Percentiles rank a stretch among this genome's conserved stretches.
Evolutionary conservation across 2,329 filamentous ascomycete species (phyloP).

Genomic region (Pseudogymnoascus sp.): DNA sequence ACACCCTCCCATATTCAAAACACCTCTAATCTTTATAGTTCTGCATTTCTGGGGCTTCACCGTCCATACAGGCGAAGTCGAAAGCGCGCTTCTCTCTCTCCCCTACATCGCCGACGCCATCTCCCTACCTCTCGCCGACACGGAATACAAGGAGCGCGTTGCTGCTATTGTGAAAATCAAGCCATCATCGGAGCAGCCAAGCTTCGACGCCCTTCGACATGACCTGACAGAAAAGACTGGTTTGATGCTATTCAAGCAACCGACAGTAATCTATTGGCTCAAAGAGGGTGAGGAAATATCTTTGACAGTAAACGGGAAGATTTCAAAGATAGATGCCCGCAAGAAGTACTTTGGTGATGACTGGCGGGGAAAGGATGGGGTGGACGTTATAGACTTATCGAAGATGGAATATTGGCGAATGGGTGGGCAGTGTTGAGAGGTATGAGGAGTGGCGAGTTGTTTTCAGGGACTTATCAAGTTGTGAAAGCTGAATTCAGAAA

Average conservation of each 20-base stretch:
- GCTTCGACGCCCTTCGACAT: slow-evolving; percentile 15
- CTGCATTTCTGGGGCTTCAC: slow-evolving; percentile 22
- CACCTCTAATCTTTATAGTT: slow-evolving; percentile 16
- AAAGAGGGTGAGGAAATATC: slow-evolving; percentile 17
- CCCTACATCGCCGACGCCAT: slow-evolving; percentile 17
- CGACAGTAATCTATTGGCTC: slow-evolving; percentile 21
- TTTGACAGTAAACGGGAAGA: slow-evolving; percentile 19
- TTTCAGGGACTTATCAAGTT: not conserved
- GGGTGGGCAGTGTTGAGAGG: slow-evolving; percentile 17
- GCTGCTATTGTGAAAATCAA: slow-evolving; percentile 18
- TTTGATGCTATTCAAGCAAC: slow-evolving; percentile 18
- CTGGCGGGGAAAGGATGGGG: slow-evolving; percentile 13
- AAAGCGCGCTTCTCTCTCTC: slow-evolving; percentile 17
- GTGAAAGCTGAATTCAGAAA: not conserved
- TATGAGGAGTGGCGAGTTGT: not conserved
- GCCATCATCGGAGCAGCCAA: slow-evolving; percentile 11
- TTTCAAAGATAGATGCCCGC: slow-evolving; percentile 17
- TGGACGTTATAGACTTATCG: slow-evolving; percentile 18
- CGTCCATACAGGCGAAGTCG: slow-evolving; percentile 19
- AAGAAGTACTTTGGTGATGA: slow-evolving; percentile 19
- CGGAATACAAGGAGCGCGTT: slow-evolving; percentile 17
- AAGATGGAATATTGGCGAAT: slow-evolving; percentile 21
- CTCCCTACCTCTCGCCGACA: slow-evolving; percentile 16
- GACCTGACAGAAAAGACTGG: slow-evolving; percentile 17
- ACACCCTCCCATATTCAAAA: slow-evolving; percentile 8